Percentiles rank a stretch among this genome's conserved stretches.
Evolutionary conservation across 2,329 filamentous ascomycete species (phyloP).

Genomic region (Epichloe uncinata): DNA sequence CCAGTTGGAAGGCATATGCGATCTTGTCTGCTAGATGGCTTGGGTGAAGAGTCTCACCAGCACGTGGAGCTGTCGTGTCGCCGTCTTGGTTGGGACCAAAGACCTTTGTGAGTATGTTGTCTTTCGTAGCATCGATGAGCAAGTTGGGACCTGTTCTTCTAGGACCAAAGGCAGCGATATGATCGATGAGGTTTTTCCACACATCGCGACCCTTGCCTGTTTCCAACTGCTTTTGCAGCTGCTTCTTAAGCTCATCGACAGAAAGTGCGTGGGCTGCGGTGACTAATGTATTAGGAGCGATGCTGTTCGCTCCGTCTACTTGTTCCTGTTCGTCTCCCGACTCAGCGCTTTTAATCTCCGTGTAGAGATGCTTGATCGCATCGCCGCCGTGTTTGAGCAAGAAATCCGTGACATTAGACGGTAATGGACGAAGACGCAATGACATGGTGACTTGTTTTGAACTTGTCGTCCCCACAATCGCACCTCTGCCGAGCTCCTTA

Average conservation of each 20-base stretch:
- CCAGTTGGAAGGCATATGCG: slow-evolving; percentile 84
- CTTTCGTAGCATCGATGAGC: slow-evolving; percentile 68
- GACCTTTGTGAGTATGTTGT: slow-evolving; percentile 58
- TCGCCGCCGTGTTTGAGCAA: slow-evolving; percentile 62
- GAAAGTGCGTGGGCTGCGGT: slow-evolving; percentile 51
- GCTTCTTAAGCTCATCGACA: slow-evolving; percentile 60
- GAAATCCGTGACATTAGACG: slow-evolving; percentile 68
- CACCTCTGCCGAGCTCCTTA: slow-evolving; percentile 74
- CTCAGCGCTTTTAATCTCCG: slow-evolving; percentile 42
- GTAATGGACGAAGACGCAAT: slow-evolving; percentile 66
- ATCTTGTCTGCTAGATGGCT: slow-evolving; percentile 81
- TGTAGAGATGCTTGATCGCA: slow-evolving; percentile 67
- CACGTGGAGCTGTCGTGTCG: slow-evolving; percentile 20
- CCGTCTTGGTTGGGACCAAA: slow-evolving; percentile 32
- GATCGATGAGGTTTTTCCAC: slow-evolving; percentile 66
- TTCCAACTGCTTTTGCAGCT: slow-evolving; percentile 56
- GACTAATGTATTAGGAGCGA: slow-evolving; percentile 43
- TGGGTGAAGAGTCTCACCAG: slow-evolving; percentile 39
- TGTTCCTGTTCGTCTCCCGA: slow-evolving; percentile 18
- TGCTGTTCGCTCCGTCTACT: slow-evolving; percentile 20
- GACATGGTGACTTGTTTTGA: slow-evolving; percentile 77
- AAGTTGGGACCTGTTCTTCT: slow-evolving; percentile 76
- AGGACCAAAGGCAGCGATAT: slow-evolving; percentile 84
- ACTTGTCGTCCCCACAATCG: slow-evolving; percentile 58
- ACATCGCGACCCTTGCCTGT: slow-evolving; percentile 56